phyloP scores from a whole-genome alignment of 306 rosid species.

The Cucumis melo region DNA sequence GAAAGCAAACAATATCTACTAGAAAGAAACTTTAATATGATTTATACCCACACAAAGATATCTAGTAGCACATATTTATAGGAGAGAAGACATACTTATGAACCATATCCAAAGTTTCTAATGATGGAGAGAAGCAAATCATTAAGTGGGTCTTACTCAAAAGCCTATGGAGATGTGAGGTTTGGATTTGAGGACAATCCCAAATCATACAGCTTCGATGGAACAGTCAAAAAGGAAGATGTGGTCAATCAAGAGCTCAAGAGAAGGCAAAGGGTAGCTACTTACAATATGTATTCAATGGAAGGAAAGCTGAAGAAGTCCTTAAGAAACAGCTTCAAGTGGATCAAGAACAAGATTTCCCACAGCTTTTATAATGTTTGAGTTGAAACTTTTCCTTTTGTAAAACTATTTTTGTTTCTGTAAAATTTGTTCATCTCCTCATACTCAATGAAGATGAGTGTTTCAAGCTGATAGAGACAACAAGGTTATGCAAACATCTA shows the following conservation, averaged over 20 bases:
- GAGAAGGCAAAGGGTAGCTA: constrained; percentile 45
- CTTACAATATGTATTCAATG: constrained; percentile 34
- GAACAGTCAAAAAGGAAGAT: constrained; percentile 22
- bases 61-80: neutral
- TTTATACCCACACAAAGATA: neutral
- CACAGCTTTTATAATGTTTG: constrained; percentile 2
- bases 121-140: constrained; percentile 50
- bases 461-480: neutral
- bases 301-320: constrained; percentile 59
- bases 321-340: constrained; percentile 43
- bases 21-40: neutral
- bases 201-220: constrained; percentile 45
- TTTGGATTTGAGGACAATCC: constrained; percentile 27
- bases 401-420: neutral
- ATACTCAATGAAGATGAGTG: neutral
- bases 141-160: constrained; percentile 21
- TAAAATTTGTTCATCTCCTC: neutral
- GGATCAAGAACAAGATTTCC: constrained; percentile 55
- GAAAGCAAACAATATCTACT: neutral
- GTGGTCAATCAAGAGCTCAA: constrained; percentile 34
- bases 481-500: neutral
- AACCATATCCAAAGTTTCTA: neutral
- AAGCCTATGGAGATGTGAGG: constrained; percentile 16
- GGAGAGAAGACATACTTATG: neutral
- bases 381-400: neutral